A percentile compares a stretch with the other conserved stretches of the same genome.
phyloP scores from a whole-genome alignment of 352 stramenopile genomes.

The Phytophthora idaei region DNA sequence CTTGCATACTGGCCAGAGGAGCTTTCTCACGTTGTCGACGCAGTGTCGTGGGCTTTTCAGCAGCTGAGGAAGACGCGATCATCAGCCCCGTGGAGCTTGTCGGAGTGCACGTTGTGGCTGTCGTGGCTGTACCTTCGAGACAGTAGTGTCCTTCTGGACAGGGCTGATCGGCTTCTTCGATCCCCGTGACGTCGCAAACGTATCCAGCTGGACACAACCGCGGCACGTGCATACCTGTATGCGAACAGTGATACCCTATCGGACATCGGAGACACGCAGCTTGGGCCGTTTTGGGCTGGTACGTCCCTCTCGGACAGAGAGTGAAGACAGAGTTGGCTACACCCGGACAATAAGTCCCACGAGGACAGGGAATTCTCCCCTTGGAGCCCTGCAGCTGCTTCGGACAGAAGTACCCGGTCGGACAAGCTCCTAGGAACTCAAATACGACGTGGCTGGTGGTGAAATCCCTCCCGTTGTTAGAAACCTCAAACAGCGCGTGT shows the following conservation, averaged over 20 bases:
- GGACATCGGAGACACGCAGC: slow-evolving; percentile 92
- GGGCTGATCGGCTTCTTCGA: slow-evolving; percentile 90
- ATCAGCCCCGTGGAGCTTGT: slow-evolving; percentile 50
- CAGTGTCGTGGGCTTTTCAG: slow-evolving; percentile 48
- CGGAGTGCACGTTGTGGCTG: slow-evolving; percentile 86
- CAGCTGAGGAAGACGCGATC: slow-evolving; percentile 33
- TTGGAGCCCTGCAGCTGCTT: slow-evolving; percentile 48
- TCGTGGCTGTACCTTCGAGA: slow-evolving; percentile 94
- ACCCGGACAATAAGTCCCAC: slow-evolving; percentile 80
- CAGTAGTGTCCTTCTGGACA: slow-evolving; percentile 97
- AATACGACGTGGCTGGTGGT: slow-evolving; percentile 79
- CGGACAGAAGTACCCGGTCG: slow-evolving; percentile 90
- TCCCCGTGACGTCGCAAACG: slow-evolving; percentile 95
- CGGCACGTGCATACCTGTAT: slow-evolving; percentile 92
- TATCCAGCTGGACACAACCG: slow-evolving; percentile 94
- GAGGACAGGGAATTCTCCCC: slow-evolving; percentile 60
- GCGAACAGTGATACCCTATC: slow-evolving; percentile 94
- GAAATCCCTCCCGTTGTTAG: slow-evolving; percentile 96
- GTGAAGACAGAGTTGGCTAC: slow-evolving; percentile 92
- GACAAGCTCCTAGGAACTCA: slow-evolving; percentile 83
- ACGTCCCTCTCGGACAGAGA: slow-evolving; percentile 93
- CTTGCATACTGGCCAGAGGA: slow-evolving; percentile 53
- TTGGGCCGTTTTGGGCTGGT: slow-evolving; percentile 86
- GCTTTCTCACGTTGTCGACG: slow-evolving; percentile 37
- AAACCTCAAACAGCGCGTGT: slow-evolving; percentile 87